A percentile compares a stretch with the other conserved stretches of the same genome.
Conservation (phyloP, 192 early-diverging fungal genomes). For the Backusella westeae region DNA sequence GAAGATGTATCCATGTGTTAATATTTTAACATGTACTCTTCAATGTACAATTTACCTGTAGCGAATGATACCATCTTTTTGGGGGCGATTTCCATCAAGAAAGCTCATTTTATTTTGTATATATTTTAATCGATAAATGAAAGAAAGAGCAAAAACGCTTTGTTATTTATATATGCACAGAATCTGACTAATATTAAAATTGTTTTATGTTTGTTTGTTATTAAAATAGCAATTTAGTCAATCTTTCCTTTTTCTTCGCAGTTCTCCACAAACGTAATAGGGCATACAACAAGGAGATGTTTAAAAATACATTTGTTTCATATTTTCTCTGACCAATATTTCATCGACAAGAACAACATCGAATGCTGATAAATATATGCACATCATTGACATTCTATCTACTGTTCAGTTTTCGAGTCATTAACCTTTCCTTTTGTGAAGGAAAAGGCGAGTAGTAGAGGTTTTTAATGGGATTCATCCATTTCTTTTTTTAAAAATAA, state of each 20-base stretch:
- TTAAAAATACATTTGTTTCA: background rate
- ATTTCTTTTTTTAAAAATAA: background rate
- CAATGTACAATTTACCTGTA: background rate
- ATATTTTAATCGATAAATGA: background rate
- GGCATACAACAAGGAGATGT: background rate
- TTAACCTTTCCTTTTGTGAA: background rate
- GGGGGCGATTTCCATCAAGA: background rate
- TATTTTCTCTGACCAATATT: background rate
- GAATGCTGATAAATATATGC: background rate
- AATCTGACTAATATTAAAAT: background rate
- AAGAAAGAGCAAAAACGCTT: background rate
- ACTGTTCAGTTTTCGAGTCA: background rate
- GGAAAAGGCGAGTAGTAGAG: background rate
- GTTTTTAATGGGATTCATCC: background rate
- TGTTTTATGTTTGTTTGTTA: background rate
- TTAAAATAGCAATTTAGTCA: background rate
- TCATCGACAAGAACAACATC: background rate
- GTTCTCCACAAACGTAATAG: background rate
- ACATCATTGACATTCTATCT: background rate
- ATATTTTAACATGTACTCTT: background rate
- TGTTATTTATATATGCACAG: background rate
- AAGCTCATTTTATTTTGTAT: background rate
- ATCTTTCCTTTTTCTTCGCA: background rate
- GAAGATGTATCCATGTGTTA: background rate
- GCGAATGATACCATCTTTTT: constrained; percentile 9